Evolutionary conservation across 768 basidiomycete species (phyloP).

Genomic region (Rhizopogon rudus): DNA sequence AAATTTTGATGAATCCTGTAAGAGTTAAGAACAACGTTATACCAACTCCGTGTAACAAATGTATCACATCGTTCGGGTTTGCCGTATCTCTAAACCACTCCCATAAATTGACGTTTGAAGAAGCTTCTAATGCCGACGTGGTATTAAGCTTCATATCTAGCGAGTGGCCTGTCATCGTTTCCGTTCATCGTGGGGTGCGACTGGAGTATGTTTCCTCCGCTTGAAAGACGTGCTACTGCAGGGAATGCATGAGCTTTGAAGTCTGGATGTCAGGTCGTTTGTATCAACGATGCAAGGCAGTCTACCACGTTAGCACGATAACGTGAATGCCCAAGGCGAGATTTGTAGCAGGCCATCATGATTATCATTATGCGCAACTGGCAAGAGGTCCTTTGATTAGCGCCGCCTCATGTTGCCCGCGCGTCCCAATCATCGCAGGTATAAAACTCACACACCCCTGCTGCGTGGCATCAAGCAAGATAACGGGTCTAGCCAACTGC

Average conservation of each 20-base stretch:
- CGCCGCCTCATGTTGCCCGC: too few relatives aligned
- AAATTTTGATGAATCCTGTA: constrained; percentile 24
- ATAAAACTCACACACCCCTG: too few relatives aligned
- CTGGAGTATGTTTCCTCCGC: not conserved
- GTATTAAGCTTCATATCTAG: constrained; percentile 10
- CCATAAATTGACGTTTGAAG: constrained; percentile 24
- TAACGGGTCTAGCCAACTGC: too few relatives aligned
- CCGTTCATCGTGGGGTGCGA: not conserved
- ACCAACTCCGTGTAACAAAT: constrained; percentile 16
- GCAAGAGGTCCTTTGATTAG: too few relatives aligned
- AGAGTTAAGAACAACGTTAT: constrained; percentile 26
- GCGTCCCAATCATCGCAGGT: too few relatives aligned
- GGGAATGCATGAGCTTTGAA: not conserved
- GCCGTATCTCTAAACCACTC: constrained; percentile 2
- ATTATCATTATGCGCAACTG: too few relatives aligned
- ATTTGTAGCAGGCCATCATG: too few relatives aligned
- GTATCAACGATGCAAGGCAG: too few relatives aligned
- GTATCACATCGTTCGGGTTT: not conserved
- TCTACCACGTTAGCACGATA: too few relatives aligned
- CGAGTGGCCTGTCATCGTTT: constrained; percentile 1
- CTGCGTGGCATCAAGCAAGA: too few relatives aligned
- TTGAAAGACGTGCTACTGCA: not conserved
- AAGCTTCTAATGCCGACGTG: constrained; percentile 21
- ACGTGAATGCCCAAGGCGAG: too few relatives aligned
- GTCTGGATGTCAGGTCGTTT: too few relatives aligned